phyloP scores from a whole-genome alignment of 495 filamentous ascomycete species.

The Niebla homalea region DNA sequence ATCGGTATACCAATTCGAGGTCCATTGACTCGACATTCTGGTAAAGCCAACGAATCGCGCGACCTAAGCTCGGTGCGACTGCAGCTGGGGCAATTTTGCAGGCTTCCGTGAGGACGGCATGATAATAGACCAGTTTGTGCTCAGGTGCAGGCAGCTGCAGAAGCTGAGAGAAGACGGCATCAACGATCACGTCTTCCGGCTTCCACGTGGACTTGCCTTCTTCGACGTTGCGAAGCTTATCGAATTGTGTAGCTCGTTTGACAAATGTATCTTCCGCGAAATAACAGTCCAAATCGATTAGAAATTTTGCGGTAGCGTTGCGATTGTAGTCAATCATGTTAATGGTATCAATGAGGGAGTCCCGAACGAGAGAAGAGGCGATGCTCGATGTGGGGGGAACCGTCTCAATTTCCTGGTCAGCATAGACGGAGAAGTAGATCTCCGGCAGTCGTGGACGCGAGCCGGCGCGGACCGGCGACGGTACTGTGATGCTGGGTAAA shows the following conservation, averaged over 20 bases:
- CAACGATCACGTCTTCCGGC: slow-evolving; percentile 91
- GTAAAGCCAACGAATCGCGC: slow-evolving; percentile 88
- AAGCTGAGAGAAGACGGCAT: slow-evolving; percentile 91
- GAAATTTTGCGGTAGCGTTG: slow-evolving; percentile 66
- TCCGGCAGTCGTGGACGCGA: slow-evolving; percentile 73
- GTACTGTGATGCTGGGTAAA: slow-evolving; percentile 62
- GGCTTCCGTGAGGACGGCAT: slow-evolving; percentile 82
- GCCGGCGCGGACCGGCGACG: slow-evolving; percentile 60
- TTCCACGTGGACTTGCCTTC: slow-evolving; percentile 70
- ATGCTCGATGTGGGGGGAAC: slow-evolving; percentile 67
- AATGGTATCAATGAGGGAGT: slow-evolving; percentile 83
- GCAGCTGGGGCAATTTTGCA: slow-evolving; percentile 93
- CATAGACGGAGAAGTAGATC: slow-evolving; percentile 84
- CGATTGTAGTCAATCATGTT: slow-evolving; percentile 90
- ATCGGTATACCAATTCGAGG: slow-evolving; percentile 71
- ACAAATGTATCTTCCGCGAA: slow-evolving; percentile 81
- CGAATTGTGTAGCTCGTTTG: slow-evolving; percentile 82
- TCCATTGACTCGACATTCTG: slow-evolving; percentile 68
- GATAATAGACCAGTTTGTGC: slow-evolving; percentile 94
- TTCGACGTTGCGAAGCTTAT: slow-evolving; percentile 66
- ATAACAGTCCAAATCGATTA: slow-evolving; percentile 92
- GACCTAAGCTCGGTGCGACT: slow-evolving; percentile 86
- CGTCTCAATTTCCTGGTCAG: slow-evolving; percentile 78
- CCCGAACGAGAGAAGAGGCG: slow-evolving; percentile 67
- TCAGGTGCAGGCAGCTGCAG: slow-evolving; percentile 76